Evolutionary conservation across 2,329 filamentous ascomycete genomes (phyloP).

Genomic region (Trichophaea hybrida): DNA sequence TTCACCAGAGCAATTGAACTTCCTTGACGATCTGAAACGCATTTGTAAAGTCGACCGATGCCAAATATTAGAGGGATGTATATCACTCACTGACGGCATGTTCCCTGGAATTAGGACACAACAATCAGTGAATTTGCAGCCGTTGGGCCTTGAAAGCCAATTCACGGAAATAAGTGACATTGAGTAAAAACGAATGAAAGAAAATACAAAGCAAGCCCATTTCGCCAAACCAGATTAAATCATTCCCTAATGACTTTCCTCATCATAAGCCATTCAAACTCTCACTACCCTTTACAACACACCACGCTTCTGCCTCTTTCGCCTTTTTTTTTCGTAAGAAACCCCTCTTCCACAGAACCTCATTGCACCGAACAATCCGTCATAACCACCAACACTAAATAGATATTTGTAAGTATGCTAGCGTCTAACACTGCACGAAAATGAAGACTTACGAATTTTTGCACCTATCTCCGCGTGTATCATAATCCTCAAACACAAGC

Average conservation of each 20-base stretch:
- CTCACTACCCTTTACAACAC: background rate
- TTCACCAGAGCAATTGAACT: no score
- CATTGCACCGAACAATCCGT: background rate
- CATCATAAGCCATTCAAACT: background rate
- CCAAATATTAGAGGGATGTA: no score
- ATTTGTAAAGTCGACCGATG: no score
- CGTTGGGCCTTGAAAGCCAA: no score
- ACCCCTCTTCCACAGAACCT: background rate
- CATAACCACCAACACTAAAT: background rate
- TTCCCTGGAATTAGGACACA: no score
- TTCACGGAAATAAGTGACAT: background rate
- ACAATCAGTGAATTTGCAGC: no score
- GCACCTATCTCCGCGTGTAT: background rate
- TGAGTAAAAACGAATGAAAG: background rate
- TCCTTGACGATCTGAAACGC: no score
- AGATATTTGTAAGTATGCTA: background rate
- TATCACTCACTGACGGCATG: no score
- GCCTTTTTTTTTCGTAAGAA: background rate
- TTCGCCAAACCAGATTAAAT: background rate
- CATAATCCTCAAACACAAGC: background rate
- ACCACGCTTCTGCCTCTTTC: background rate
- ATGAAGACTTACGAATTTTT: constrained; percentile 4
- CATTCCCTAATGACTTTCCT: background rate
- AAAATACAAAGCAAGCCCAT: background rate
- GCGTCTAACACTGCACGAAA: background rate